Evolutionary conservation across 768 basidiomycete genomes (phyloP), one percentile per base, ranked within the genome.

Genomic region (Gymnopilus dilepis): DNA sequence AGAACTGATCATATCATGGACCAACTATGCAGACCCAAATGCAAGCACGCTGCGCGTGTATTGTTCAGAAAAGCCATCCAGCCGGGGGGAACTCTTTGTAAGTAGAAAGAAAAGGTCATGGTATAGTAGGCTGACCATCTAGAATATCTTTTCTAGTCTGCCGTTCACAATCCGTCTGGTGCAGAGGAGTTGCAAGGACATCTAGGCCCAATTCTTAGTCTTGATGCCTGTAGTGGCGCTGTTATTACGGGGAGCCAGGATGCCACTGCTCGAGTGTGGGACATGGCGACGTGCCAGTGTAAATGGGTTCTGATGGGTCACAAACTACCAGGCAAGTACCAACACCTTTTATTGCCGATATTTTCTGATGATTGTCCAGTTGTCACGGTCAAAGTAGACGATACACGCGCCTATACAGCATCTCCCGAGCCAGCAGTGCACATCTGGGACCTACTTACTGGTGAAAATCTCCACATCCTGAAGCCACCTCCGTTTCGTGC

Each of bases 241-340:
- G 82, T 94, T 52, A 90, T 95, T 15, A 94, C 92, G 28, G 94
- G 95, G 24, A 94, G 92, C 70, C 95, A 95, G 70, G 94, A 97
- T 69, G 88, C 87, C 68, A 92, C 87, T 11, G 92, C 95, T 33
- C 86, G 95, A 41, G 87, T 96, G 43, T 95, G 94, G 95, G 92
- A 96, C 67, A 90, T 91, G 60, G 79, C 90, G 64, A 89, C 83
- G 13, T 91, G 92, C 11, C 79, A 78, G 17, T 92, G 91, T 70
- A 86, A 85, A 66, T 88, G 87, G 82, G 82, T 89, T 22, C 76
- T 95, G 53, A 81, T 82, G 7, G 93, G 93, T 0, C 93, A 95
- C 72, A 89, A 89, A 26, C 88, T 90, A 74, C 94, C 92, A 82
- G 92, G 92, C 87, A 33, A 24, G 8, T 19, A n/a, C 9, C 12